Evolutionary conservation across 352 stramenopile species (phyloP).

Genomic region (Aphanomyces astaci): DNA sequence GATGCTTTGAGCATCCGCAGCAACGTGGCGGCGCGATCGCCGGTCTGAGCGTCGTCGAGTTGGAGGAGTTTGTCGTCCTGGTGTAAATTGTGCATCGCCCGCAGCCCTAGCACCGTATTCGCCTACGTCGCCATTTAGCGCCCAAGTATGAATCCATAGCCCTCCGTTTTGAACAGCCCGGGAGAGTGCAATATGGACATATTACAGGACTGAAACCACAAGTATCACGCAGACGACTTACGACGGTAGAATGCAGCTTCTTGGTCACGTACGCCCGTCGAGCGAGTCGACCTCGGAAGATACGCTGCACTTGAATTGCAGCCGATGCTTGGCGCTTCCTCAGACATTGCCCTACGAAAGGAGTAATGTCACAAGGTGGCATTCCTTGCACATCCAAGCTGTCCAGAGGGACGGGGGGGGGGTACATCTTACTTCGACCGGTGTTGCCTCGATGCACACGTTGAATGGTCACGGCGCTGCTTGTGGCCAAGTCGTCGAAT

Average conservation of each 20-base stretch:
- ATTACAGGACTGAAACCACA: no score
- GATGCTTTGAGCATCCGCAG: neutral
- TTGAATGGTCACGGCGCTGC: neutral
- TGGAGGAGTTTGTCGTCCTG: neutral
- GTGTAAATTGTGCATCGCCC: neutral
- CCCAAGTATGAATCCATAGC: no score
- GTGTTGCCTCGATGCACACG: neutral
- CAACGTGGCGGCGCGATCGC: neutral
- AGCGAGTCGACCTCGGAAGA: neutral
- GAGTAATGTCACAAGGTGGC: no score
- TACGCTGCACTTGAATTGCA: neutral
- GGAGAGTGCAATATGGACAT: no score
- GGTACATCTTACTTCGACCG: neutral
- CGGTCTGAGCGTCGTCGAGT: neutral
- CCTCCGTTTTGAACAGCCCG: no score
- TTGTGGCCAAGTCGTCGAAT: neutral
- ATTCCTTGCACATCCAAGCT: no score
- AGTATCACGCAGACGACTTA: no score
- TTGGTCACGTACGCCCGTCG: neutral
- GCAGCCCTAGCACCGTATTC: conserved; percentile 5
- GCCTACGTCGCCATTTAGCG: neutral
- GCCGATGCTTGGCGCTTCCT: neutral
- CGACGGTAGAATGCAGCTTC: neutral
- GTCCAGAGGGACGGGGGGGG: no score
- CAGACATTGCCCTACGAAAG: neutral